A percentile compares a stretch with the other conserved stretches of the same genome.
Evolutionary conservation across 2,329 filamentous ascomycete species (phyloP).

Genomic region (Daldinia sp.): DNA sequence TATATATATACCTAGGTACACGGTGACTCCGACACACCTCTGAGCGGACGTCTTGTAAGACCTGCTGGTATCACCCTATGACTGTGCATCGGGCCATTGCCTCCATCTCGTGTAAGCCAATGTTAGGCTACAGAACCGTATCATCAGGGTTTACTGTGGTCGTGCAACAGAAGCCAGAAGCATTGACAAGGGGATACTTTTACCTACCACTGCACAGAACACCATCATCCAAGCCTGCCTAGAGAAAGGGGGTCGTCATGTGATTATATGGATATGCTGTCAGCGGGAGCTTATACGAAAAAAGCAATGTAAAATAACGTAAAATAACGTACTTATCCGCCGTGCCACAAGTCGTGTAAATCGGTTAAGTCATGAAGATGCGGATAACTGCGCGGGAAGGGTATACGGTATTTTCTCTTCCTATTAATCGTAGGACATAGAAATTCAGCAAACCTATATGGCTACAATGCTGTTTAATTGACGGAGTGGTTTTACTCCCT

Average conservation of each 20-base stretch:
- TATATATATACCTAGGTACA: neutral
- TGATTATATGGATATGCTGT: slow-evolving; percentile 28
- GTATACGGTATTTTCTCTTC: neutral
- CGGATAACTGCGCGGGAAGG: neutral
- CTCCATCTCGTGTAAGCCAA: neutral
- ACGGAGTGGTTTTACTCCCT: too few relatives aligned
- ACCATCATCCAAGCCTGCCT: too few relatives aligned
- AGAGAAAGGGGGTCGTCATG: slow-evolving; percentile 20
- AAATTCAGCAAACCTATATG: neutral
- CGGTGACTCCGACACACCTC: neutral
- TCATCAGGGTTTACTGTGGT: neutral
- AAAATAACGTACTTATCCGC: slow-evolving; percentile 13
- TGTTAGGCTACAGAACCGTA: slow-evolving; percentile 5
- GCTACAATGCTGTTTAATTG: neutral
- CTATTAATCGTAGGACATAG: neutral
- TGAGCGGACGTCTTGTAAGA: neutral
- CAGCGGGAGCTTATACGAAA: slow-evolving; percentile 23
- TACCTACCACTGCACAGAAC: too few relatives aligned
- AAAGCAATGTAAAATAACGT: neutral
- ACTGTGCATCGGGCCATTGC: neutral
- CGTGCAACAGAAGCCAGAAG: slow-evolving; percentile 2
- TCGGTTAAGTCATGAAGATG: neutral
- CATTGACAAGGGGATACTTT: neutral
- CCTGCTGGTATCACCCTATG: neutral
- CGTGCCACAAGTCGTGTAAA: neutral